A percentile compares a stretch with the other conserved stretches of the same genome.
Evolutionary conservation across 2,329 filamentous ascomycete genomes (phyloP).

Genomic region (Epichloe hybrida): DNA sequence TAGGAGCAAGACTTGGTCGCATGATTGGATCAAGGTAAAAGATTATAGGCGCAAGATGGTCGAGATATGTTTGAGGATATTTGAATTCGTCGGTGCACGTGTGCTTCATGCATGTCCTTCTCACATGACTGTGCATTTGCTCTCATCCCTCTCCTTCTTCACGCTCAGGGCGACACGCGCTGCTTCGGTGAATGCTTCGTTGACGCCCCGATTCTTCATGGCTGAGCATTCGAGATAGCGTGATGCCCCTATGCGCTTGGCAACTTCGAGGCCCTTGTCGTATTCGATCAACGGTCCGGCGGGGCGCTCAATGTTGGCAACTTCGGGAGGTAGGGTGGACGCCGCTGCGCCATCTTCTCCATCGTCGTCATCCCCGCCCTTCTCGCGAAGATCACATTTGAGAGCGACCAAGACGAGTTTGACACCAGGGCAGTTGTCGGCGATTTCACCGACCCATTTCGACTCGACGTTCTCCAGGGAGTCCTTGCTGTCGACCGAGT

Average conservation of each 20-base stretch:
- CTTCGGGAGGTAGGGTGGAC: conserved; percentile 6
- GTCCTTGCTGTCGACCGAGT: conserved; percentile 90
- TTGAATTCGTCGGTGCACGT: conserved; percentile 1
- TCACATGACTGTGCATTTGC: conserved; percentile 49
- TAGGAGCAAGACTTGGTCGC: background rate
- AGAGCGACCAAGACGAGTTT: conserved; percentile 90
- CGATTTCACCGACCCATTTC: conserved; percentile 97
- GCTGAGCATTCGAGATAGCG: conserved; percentile 97
- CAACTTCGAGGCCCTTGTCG: conserved; percentile 81
- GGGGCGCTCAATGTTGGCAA: conserved; percentile 28
- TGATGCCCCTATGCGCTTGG: conserved; percentile 79
- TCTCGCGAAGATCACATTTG: conserved; percentile 90
- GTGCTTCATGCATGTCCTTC: background rate
- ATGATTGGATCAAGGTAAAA: background rate
- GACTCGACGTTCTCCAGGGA: conserved; percentile 97
- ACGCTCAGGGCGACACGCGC: conserved; percentile 79
- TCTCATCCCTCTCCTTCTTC: conserved; percentile 49
- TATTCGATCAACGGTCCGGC: conserved; percentile 73
- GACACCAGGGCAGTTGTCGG: conserved; percentile 91
- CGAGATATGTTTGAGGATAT: conserved; percentile 1
- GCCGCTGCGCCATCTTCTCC: conserved; percentile 40
- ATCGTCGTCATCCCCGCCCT: conserved; percentile 56
- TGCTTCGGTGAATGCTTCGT: conserved; percentile 96
- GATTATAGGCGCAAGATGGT: background rate
- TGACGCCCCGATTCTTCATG: conserved; percentile 94